Conservation (phyloP, 495 filamentous ascomycete species). For the Podospora anserina region DNA sequence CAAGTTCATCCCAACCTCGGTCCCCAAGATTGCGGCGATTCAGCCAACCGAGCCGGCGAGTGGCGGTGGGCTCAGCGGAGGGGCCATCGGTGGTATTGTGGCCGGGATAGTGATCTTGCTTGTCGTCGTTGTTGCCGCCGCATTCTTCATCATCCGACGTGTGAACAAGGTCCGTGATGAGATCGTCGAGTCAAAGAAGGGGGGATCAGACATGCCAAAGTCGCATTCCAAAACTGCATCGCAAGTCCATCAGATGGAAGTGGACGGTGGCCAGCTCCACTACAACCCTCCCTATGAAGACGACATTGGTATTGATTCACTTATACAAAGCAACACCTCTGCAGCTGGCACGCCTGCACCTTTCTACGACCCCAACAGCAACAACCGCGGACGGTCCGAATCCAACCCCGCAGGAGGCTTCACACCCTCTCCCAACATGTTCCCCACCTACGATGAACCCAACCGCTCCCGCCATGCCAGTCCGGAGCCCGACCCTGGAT, state of each 20-base stretch:
- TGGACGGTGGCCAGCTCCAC: constrained; percentile 23
- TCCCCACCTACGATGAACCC: constrained; percentile 21
- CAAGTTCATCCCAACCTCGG: constrained; percentile 39
- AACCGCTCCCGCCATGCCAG: constrained; percentile 30
- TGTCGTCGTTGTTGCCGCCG: constrained; percentile 35
- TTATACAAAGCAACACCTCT: constrained; percentile 21
- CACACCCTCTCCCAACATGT: constrained; percentile 25
- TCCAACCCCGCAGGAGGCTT: constrained; percentile 17
- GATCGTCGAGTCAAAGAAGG: constrained; percentile 32
- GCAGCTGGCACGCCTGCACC: constrained; percentile 18
- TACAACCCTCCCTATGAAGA: constrained; percentile 19
- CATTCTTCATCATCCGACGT: constrained; percentile 39
- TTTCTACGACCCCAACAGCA: neutral
- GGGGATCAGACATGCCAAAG: constrained; percentile 25
- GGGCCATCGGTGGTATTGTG: constrained; percentile 45
- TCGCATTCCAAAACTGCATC: constrained; percentile 15
- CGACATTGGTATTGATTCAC: constrained; percentile 26
- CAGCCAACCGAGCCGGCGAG: constrained; percentile 12
- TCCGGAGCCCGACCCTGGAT: constrained; percentile 30
- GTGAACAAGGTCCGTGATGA: constrained; percentile 34
- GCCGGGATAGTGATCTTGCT: constrained; percentile 41
- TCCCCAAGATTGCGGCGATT: constrained; percentile 34
- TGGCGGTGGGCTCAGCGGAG: constrained; percentile 30
- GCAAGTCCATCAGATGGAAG: constrained; percentile 28
- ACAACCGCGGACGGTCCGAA: constrained; percentile 23